Evolutionary conservation across 1,284 basidiomycete species (phyloP).

Genomic region (Apiotrichum montevideense): DNA sequence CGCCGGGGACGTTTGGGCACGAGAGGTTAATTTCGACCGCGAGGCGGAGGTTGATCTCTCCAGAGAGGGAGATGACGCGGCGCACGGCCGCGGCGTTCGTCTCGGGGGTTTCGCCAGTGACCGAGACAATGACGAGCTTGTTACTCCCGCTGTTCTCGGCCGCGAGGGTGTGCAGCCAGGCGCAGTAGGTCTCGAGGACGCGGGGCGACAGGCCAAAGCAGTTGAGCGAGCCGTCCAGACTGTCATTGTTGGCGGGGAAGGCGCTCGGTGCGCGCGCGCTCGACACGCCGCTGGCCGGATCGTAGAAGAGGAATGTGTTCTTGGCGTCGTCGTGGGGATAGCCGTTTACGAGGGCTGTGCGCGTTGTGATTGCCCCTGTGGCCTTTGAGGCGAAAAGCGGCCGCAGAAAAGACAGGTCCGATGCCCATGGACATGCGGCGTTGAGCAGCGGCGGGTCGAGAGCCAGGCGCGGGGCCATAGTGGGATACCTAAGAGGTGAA

Average conservation of each 20-base stretch:
- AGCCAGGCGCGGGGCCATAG: constrained; percentile 2
- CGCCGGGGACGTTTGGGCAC: constrained; percentile 18
- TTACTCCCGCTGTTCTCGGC: not conserved
- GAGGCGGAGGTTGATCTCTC: not conserved
- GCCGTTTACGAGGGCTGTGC: constrained; percentile 16
- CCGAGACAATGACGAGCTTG: constrained; percentile 13
- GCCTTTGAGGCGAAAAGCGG: constrained; percentile 8
- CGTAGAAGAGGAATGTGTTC: constrained; percentile 19
- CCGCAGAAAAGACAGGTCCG: constrained; percentile 8
- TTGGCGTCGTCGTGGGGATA: constrained; percentile 17
- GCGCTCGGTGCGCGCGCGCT: not conserved
- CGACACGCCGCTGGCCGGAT: not conserved
- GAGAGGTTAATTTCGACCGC: constrained; percentile 18
- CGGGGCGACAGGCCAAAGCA: constrained; percentile 14
- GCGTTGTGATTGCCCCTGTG: constrained; percentile 16
- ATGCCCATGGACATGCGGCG: constrained; percentile 17
- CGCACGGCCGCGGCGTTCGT: constrained; percentile 7
- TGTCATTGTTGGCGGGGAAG: not conserved
- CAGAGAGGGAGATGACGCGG: constrained; percentile 2
- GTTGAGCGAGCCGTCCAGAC: constrained; percentile 8
- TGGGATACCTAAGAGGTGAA: not conserved
- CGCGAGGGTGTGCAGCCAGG: constrained; percentile 2
- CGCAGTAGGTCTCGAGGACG: constrained; percentile 6
- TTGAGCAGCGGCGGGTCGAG: constrained; percentile 15
- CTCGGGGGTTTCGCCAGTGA: constrained; percentile 15